Conservation (phyloP, 345 rosid species). For the Aquilaria sinensis region DNA sequence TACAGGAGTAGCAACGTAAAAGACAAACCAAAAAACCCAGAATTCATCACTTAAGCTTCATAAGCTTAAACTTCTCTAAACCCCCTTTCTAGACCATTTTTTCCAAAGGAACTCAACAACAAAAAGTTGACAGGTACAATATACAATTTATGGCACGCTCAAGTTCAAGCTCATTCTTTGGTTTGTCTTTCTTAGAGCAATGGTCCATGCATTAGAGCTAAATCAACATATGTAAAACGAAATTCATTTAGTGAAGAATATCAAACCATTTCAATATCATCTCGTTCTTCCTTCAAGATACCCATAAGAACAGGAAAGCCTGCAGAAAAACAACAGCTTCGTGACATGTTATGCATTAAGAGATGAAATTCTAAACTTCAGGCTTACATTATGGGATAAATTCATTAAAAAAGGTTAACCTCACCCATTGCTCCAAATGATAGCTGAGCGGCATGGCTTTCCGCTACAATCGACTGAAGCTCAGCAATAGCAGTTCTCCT, state of each 20-base stretch:
- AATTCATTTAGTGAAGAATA: neutral
- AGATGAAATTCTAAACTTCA: neutral
- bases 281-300: slow-evolving; percentile 81
- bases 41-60: too few relatives aligned
- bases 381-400: neutral
- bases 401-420: slow-evolving; percentile 13
- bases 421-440: slow-evolving; percentile 91
- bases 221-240: neutral
- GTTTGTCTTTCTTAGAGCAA: neutral
- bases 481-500: slow-evolving; percentile 81
- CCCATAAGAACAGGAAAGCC: slow-evolving; percentile 90
- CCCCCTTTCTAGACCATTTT: too few relatives aligned
- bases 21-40: too few relatives aligned
- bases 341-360: too few relatives aligned
- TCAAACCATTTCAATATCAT: slow-evolving; percentile 85
- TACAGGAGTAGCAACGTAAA: too few relatives aligned
- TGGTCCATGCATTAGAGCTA: neutral
- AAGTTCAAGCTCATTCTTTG: too few relatives aligned
- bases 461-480: slow-evolving; percentile 89
- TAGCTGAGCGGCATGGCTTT: slow-evolving; percentile 76
- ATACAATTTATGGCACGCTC: neutral
- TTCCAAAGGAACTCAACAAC: too few relatives aligned
- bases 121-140: too few relatives aligned
- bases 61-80: too few relatives aligned
- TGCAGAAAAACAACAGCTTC: slow-evolving; percentile 27